Conservation (phyloP, 78 protist species). For the Protostelium mycophagum region DNA sequence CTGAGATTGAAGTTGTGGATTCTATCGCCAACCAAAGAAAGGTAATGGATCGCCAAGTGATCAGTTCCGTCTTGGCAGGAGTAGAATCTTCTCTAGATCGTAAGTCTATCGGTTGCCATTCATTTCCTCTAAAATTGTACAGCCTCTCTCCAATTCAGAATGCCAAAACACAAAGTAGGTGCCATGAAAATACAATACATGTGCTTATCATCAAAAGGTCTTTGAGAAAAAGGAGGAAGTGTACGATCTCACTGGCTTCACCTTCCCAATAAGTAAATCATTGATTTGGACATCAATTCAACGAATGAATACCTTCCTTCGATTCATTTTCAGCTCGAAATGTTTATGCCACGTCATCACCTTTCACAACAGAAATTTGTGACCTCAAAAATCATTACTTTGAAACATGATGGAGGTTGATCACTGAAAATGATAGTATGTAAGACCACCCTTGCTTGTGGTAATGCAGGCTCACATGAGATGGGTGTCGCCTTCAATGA, state of each 20-base stretch:
- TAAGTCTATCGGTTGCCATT: background rate
- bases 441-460: constrained; percentile 53
- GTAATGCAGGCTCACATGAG: constrained; percentile 39
- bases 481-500: constrained; percentile 44
- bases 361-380: too few species aligned
- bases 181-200: background rate
- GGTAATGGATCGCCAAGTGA: background rate
- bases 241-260: background rate
- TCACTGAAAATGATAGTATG: constrained; percentile 19
- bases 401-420: too few species aligned
- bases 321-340: background rate
- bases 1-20: background rate
- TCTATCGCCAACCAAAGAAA: background rate
- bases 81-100: background rate
- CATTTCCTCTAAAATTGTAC: too few species aligned
- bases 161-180: background rate
- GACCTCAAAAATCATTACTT: too few species aligned
- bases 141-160: background rate
- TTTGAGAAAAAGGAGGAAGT: background rate
- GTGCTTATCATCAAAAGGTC: background rate
- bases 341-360: background rate
- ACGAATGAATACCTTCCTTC: too few species aligned
- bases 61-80: background rate
- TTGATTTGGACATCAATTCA: too few species aligned
- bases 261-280: background rate